These are phyloP conservation scores for Aspergillus haitiensis DNA, from an alignment of 495 filamentous ascomycete genomes.

Conservation along the genomic window DNA sequence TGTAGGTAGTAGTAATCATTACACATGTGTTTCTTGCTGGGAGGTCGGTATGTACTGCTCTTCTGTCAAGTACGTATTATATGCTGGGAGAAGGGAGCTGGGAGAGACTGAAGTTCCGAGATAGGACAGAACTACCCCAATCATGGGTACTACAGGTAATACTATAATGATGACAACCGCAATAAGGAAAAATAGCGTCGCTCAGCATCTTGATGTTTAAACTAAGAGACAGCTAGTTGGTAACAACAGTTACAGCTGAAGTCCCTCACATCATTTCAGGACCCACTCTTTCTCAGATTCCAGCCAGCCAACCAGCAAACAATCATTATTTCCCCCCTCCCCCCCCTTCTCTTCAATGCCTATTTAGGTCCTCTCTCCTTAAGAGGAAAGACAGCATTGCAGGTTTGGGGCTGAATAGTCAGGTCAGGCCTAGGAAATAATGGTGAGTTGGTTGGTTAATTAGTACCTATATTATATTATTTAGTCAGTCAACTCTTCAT, in stretches of 20 bases:
- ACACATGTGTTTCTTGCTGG: too few relatives aligned
- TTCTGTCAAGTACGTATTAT: too few relatives aligned
- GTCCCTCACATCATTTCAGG: constrained; percentile 11
- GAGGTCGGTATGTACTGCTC: too few relatives aligned
- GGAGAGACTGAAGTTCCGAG: too few relatives aligned
- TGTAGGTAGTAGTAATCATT: too few relatives aligned
- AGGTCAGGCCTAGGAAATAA: not conserved
- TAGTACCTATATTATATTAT: not conserved
- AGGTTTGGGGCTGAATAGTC: not conserved
- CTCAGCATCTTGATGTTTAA: not conserved
- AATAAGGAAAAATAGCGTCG: not conserved
- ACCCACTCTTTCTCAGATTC: constrained; percentile 11
- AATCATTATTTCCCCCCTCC: not conserved
- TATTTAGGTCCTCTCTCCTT: not conserved
- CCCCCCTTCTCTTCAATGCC: too few relatives aligned
- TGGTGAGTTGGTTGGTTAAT: not conserved
- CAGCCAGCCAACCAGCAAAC: constrained; percentile 14
- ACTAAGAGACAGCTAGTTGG: not conserved
- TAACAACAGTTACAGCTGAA: constrained; percentile 1
- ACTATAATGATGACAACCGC: too few relatives aligned
- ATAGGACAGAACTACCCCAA: too few relatives aligned
- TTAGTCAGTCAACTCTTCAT: not conserved
- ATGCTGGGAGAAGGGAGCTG: too few relatives aligned
- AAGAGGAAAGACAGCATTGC: constrained; percentile 1
- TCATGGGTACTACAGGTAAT: too few relatives aligned